Evolutionary conservation across 2,329 filamentous ascomycete genomes (phyloP), one percentile per base, ranked within the genome.

Genomic region (Teratosphaeria zuluensis): DNA sequence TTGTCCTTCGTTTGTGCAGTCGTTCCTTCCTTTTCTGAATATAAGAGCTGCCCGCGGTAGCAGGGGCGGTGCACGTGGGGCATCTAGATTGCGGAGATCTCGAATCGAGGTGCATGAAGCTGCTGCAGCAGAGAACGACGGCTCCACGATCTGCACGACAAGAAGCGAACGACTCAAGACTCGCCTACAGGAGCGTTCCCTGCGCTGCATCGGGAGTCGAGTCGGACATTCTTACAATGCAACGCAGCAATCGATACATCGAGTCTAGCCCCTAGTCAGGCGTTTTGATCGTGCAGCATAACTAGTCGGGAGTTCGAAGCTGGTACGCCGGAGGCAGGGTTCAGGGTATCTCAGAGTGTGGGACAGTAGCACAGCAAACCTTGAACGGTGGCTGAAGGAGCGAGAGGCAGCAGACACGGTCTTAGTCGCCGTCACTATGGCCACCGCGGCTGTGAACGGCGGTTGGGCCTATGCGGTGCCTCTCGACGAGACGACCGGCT

Each of bases 391-490:
- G 9, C 42, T 16, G 16, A 9, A 19, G 42, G 7, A 19, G 16
- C 4, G 42, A 5, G 42, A 46, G 42, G n/a, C 35, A 38, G 42
- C 14, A 48, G 42, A 19, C 35, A 48, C 6, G 19, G 42, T 48
- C 42, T 8, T 12, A 42, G 42, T 48, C 42, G 9, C 42, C 16
- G 42, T 31, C 53, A 35, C 30, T 32, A 59, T 62, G 58, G 56
- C 61, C 24, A 48, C 42, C n/a, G 54, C 58, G 3, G 48, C 48
- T n/a, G 55, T 38, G 16, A 57, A 24, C 51, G 54, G 54, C 28
- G 30, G 28, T 31, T 62, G 61, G 61, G 56, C 58, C 7, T 53
- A 62, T 54, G 61, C 61, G 12, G 61, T 62, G 24, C 61, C 61
- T 9, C 42, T 62, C 31, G 58, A 62, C 51, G 61, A 62, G 54